Base-by-base conservation (phyloP, 2,329 filamentous ascomycete genomes). In the Exophiala mesophila region DNA sequence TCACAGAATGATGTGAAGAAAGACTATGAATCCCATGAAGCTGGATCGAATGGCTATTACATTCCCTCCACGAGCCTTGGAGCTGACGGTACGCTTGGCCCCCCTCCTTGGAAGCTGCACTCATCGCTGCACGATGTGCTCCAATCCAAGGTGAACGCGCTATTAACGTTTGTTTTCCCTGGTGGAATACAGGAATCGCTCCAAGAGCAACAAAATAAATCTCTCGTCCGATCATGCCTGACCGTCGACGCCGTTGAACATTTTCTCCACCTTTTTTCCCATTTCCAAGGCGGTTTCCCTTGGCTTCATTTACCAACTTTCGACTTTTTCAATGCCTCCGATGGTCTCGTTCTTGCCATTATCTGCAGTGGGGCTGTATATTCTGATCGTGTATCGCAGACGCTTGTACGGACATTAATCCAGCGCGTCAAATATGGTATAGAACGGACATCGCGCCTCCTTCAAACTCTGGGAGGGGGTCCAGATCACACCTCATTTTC, bases 331-430 rank as follows among this genome's bases (percentile, higher is more conserved):
- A 73, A 80, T 49, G 76, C 79, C 34, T 80, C 82, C 59, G 78
- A 80, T 47, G 80, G 81, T 51, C 71, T 88, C 47, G 67, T 85
- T 36, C 72, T 84, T 46, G 73, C 74, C 48, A 83, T 88, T 71
- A 79, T 83, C 56, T 85, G 80, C 59, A 72, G 85, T 55, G 84
- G 84, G 26, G 83, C 83, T 29, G 83, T 85, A 44, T 88, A 88
- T 63, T 85, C 83, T 38, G 73, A 83, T 40, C 72, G 72, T 47
- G 66, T 84, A 48, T 67, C 70, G 19, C 63, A 79, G 32, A 66
- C 71, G 47, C 72, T 83, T 52, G 79, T 83, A 50, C 78, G 83
- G 49, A 76, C 79, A 58, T 71, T 86, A 62, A 84, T 83, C 72
- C 76, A 83, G 45, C 70, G 77, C 38, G 69, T 82, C 23, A 77